Evolutionary conservation across 352 stramenopile species (phyloP), one percentile per base, ranked within the genome.

Genomic region (Globisporangium rhizosaccharum): DNA sequence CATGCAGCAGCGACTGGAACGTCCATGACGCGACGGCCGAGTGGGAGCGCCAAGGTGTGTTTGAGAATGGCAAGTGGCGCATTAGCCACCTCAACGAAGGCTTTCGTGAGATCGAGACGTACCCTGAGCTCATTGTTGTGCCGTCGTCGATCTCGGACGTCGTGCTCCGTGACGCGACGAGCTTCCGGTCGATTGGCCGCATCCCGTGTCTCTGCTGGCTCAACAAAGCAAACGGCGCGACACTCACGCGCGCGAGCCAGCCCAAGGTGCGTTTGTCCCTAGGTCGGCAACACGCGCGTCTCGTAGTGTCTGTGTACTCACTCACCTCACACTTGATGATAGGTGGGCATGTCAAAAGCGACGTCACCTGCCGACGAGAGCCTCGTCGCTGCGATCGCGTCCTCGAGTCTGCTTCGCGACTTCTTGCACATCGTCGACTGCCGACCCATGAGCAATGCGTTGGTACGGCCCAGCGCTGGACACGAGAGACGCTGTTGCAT

Each of bases 41-140:
- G 48, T 94, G 80, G 80, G 56, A 84, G 52, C 80, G 84, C 10
- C 74, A 90, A 46, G 80, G 84, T n/a, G 76, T 89, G 14, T 75
- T 90, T 23, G 75, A 88, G 25, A 85, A 74, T 52, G 68, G 64
- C 30, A 79, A 82, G 42, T 94, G 84, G 84, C 68, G 84, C 36
- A 65, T 90, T 18, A 75, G 78, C 0, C 68, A 58, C 53, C 65
- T 85, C 37, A 94, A 94, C 55, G 64, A 82, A 39, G 76, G 71
- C 57, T 97, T 96, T 59, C 54, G 60, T 2, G 64, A 95, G 53
- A 98, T 95, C 59, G 75, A 92, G 26, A 97, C 90, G 28, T 99
- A 99, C 68, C 96, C 97, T 0, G 84, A 87, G 20, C 77, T 96
- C 7, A 65, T 99, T 39, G 83, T 97, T n/a, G 95, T 98, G 20